These are phyloP conservation scores for Microsporum audouinii DNA, from an alignment of 2,329 filamentous ascomycete genomes.

Conservation along the genomic window DNA sequence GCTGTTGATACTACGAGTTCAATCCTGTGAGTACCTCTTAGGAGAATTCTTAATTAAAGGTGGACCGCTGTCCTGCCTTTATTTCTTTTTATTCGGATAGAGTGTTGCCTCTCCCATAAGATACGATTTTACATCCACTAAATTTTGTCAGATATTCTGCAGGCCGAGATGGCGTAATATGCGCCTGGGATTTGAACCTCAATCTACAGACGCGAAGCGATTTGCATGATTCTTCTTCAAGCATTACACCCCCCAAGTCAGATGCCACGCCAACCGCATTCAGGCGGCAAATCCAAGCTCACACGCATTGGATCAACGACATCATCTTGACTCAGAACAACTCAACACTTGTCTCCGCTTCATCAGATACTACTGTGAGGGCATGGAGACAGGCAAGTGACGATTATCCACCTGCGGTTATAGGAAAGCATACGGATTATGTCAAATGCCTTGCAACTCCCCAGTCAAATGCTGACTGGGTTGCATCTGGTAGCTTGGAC, in stretches of 20 bases:
- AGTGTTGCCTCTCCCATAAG: slow-evolving; percentile 10
- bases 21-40: slow-evolving; percentile 55
- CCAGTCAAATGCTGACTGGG: slow-evolving; percentile 60
- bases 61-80: background rate
- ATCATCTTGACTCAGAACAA: slow-evolving; percentile 70
- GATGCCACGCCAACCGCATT: slow-evolving; percentile 38
- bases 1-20: slow-evolving; percentile 72
- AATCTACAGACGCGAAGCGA: slow-evolving; percentile 39
- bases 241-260: slow-evolving; percentile 17
- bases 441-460: slow-evolving; percentile 87
- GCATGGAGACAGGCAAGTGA: slow-evolving; percentile 69
- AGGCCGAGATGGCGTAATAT: slow-evolving; percentile 88
- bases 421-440: slow-evolving; percentile 90
- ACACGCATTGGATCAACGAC: slow-evolving; percentile 95
- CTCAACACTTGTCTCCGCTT: slow-evolving; percentile 71
- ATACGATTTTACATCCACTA: slow-evolving; percentile 14
- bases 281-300: slow-evolving; percentile 59
- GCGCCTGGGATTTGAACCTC: slow-evolving; percentile 82
- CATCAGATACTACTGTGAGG: slow-evolving; percentile 88
- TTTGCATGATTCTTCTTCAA: slow-evolving; percentile 26
- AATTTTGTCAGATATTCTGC: slow-evolving; percentile 67
- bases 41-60: background rate
- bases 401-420: slow-evolving; percentile 56
- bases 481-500: slow-evolving; percentile 87
- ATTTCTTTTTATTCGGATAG: slow-evolving; percentile 24